A percentile compares a stretch with the other conserved stretches of the same genome.
These are phyloP conservation scores for Exophiala calicioides DNA, from an alignment of 2,329 filamentous ascomycete species.

Conservation along the genomic window DNA sequence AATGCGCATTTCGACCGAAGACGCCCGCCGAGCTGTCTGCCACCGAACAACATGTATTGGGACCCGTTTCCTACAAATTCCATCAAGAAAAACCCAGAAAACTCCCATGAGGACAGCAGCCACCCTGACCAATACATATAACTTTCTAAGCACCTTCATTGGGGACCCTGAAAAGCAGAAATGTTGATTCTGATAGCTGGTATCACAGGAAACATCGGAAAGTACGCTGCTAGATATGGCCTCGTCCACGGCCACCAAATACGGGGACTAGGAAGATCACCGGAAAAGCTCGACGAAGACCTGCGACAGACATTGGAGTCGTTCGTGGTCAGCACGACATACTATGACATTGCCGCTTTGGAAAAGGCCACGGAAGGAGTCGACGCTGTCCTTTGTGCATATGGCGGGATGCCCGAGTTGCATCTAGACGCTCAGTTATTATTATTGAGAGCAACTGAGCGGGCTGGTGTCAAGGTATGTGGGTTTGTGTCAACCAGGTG, in stretches of 20 bases:
- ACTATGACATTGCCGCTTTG: constrained; percentile 38
- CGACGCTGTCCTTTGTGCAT: constrained; percentile 41
- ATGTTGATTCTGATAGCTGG: constrained; percentile 44
- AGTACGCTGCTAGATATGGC: constrained; percentile 32
- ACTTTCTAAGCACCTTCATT: no score
- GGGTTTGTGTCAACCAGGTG: no score
- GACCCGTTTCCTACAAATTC: no score
- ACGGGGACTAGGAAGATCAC: constrained; percentile 38
- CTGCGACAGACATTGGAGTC: constrained; percentile 31
- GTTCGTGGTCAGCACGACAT: constrained; percentile 31
- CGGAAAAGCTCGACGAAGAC: constrained; percentile 33
- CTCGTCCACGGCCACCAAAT: constrained; percentile 37
- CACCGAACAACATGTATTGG: no score
- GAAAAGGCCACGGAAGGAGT: constrained; percentile 38
- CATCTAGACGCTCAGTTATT: constrained; percentile 39
- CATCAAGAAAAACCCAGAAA: no score
- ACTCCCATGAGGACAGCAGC: no score
- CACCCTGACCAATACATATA: no score
- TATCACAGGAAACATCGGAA: constrained; percentile 41
- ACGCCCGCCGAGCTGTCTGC: no score
- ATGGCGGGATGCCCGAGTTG: constrained; percentile 31
- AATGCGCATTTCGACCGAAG: no score
- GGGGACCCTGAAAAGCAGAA: no score
- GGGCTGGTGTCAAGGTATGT: constrained; percentile 37
- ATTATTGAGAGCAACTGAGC: constrained; percentile 41